phyloP scores from a whole-genome alignment of 1,139 yeast species.

The Tardiomyces depauwii region DNA sequence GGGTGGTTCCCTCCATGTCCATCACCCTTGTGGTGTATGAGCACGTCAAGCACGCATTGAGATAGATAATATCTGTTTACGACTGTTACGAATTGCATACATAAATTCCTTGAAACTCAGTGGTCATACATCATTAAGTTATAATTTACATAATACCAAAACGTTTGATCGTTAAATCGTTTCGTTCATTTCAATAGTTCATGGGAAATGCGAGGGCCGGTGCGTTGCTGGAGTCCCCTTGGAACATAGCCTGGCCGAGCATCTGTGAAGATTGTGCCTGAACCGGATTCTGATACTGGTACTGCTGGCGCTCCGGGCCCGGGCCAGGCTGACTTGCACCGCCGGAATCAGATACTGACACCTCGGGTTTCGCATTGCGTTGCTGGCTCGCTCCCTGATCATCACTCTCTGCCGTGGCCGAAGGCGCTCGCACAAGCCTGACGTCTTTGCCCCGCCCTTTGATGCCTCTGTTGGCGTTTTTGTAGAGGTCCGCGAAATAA shows the following conservation, averaged over 20 bases:
- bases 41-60: constrained; percentile 28
- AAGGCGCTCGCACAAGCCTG: constrained; percentile 9
- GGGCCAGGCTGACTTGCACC: too few species aligned
- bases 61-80: too few species aligned
- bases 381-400: background rate
- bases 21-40: constrained; percentile 86
- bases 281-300: constrained; percentile 2
- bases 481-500: constrained; percentile 72
- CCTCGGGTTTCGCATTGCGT: too few species aligned
- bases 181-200: background rate
- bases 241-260: background rate
- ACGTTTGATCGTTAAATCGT: background rate
- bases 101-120: too few species aligned
- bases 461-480: constrained; percentile 82
- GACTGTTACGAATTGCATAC: too few species aligned
- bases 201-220: background rate
- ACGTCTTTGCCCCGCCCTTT: constrained; percentile 71
- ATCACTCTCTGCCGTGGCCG: background rate
- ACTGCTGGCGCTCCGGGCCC: background rate
- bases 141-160: background rate
- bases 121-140: too few species aligned
- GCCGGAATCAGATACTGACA: too few species aligned
- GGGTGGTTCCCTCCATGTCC: constrained; percentile 78
- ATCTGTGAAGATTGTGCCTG: background rate
- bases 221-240: background rate